Conservation (phyloP, 2,329 filamentous ascomycete genomes). For the Fusarium ambrosium region DNA sequence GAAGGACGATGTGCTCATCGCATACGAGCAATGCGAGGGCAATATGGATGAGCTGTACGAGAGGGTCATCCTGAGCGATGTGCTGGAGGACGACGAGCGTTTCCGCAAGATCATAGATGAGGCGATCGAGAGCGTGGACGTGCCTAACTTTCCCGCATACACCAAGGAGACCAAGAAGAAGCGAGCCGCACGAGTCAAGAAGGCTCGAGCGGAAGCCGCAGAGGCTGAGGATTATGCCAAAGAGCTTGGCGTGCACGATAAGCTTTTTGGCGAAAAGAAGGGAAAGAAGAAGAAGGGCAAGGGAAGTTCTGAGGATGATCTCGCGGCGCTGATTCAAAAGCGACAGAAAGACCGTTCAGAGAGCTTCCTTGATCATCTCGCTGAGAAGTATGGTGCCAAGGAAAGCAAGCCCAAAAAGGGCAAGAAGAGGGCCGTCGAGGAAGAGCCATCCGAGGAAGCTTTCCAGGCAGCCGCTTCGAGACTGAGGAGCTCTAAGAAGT, state of each 20-base stretch:
- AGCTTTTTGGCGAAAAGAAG: conserved; percentile 70
- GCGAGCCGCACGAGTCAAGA: conserved; percentile 69
- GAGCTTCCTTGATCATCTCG: conserved; percentile 79
- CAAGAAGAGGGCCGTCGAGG: conserved; percentile 69
- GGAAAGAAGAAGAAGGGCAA: conserved; percentile 59
- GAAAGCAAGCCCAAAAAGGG: conserved; percentile 62
- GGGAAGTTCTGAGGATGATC: conserved; percentile 62
- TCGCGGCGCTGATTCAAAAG: conserved; percentile 82
- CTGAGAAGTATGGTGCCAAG: conserved; percentile 77
- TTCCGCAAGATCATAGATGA: conserved; percentile 85
- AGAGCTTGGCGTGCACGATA: conserved; percentile 80
- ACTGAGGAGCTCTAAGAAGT: conserved; percentile 52
- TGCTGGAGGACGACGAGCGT: conserved; percentile 85
- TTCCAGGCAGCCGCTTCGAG: conserved; percentile 70
- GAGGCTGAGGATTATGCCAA: conserved; percentile 83
- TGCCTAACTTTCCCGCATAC: conserved; percentile 77
- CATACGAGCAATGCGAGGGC: conserved; percentile 81
- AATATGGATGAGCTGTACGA: conserved; percentile 84
- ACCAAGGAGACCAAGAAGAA: conserved; percentile 78
- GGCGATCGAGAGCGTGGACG: conserved; percentile 79
- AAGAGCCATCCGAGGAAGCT: conserved; percentile 72
- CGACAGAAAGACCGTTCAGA: conserved; percentile 73
- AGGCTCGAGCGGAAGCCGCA: conserved; percentile 74
- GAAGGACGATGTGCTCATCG: conserved; percentile 78
- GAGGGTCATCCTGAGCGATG: conserved; percentile 87